Evolutionary conservation across 2,329 filamentous ascomycete species (phyloP).

Genomic region (Fusarium nurragi): DNA sequence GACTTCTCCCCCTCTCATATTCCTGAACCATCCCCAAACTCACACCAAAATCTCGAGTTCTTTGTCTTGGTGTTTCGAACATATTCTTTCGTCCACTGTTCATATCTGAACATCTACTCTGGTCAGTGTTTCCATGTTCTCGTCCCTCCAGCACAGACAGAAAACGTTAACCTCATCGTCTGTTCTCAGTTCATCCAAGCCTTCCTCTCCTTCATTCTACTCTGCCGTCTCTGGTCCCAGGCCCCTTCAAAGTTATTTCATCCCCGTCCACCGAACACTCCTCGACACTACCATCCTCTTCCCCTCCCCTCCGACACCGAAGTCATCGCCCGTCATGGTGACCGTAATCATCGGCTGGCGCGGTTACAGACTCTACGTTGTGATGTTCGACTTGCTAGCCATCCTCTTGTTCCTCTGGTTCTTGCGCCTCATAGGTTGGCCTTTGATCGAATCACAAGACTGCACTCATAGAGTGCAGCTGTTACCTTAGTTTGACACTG

Average conservation of each 20-base stretch:
- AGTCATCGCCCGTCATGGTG: not conserved
- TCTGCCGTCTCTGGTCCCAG: not conserved
- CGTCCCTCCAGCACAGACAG: constrained; percentile 5
- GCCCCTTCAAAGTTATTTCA: not conserved
- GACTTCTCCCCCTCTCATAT: not conserved
- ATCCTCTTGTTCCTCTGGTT: not conserved
- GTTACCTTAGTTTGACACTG: not conserved
- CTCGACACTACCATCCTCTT: not conserved
- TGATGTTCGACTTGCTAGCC: not conserved
- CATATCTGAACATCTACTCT: constrained; percentile 1
- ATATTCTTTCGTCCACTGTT: not conserved
- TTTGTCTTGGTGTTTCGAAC: not conserved
- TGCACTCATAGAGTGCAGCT: not conserved
- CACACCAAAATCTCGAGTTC: not conserved
- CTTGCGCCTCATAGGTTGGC: not conserved
- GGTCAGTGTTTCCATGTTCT: constrained; percentile 8
- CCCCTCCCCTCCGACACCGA: not conserved
- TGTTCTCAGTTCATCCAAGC: not conserved
- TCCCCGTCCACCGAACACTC: not conserved
- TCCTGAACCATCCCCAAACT: not conserved
- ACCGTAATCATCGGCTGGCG: not conserved
- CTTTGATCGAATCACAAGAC: not conserved
- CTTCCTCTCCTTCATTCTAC: not conserved
- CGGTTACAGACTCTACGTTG: not conserved
- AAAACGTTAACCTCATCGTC: not conserved